These are phyloP conservation scores for Rubia yunnanensis DNA, from an alignment of 257 asterid species.

Conservation along the genomic window DNA sequence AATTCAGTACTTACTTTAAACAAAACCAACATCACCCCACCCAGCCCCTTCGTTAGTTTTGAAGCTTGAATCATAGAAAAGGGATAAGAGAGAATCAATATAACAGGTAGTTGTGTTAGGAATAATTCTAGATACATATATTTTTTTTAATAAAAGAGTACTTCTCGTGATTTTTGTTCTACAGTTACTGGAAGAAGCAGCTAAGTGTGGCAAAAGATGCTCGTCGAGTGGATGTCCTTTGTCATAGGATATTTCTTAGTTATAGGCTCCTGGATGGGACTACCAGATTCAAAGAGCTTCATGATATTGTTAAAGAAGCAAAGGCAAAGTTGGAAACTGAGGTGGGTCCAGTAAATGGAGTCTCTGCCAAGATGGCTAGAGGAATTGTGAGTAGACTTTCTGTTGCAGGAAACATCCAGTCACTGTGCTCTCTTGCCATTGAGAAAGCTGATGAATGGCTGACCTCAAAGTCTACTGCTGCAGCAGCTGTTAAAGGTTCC, in stretches of 20 bases:
- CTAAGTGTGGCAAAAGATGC: slow-evolving; percentile 77
- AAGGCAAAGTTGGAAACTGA: slow-evolving; percentile 73
- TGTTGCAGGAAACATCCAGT: slow-evolving; percentile 64
- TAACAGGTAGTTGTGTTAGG: neutral
- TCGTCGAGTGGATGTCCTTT: slow-evolving; percentile 71
- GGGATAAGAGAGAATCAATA: neutral
- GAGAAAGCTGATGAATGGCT: slow-evolving; percentile 70
- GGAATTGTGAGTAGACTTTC: slow-evolving; percentile 87
- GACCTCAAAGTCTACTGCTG: slow-evolving; percentile 29
- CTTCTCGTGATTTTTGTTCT: slow-evolving; percentile 15
- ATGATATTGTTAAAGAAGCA: slow-evolving; percentile 62
- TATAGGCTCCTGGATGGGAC: slow-evolving; percentile 77
- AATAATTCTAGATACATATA: neutral
- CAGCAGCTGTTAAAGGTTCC: slow-evolving; percentile 39
- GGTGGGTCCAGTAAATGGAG: slow-evolving; percentile 81
- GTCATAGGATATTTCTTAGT: slow-evolving; percentile 69
- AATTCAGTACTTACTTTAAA: too few relatives aligned
- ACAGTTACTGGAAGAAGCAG: slow-evolving; percentile 90
- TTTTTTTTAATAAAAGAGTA: neutral
- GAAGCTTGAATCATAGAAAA: neutral
- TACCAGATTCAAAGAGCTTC: slow-evolving; percentile 68
- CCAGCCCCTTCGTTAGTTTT: neutral
- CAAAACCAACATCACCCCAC: neutral
- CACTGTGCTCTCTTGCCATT: slow-evolving; percentile 67
- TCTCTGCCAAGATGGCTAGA: slow-evolving; percentile 80